Percentiles rank a stretch among this genome's conserved stretches.
phyloP scores from a whole-genome alignment of 495 filamentous ascomycete species.

The Podospora anserina region DNA sequence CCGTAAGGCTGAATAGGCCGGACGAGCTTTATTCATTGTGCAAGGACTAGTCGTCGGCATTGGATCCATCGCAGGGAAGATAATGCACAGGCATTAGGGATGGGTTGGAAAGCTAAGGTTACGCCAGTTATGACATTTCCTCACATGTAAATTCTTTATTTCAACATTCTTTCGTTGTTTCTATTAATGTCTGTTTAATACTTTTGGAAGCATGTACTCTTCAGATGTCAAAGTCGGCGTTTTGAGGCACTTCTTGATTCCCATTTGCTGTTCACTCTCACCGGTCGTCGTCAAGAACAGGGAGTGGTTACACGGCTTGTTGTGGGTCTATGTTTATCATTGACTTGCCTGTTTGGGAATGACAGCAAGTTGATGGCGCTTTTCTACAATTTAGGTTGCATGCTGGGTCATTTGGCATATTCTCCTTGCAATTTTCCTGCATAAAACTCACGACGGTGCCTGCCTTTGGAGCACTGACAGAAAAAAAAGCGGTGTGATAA shows the following conservation, averaged over 20 bases:
- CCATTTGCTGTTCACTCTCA: not conserved
- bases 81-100: not conserved
- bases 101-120: not conserved
- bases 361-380: not conserved
- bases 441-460: not conserved
- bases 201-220: not conserved
- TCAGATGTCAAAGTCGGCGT: not conserved
- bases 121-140: constrained; percentile 6
- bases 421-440: not conserved
- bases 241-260: not conserved
- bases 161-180: not conserved
- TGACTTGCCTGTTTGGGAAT: not conserved
- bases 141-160: not conserved
- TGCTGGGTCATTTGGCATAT: not conserved
- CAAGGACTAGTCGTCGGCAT: not conserved
- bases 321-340: not conserved
- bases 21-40: not conserved
- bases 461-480: not conserved
- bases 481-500: not conserved
- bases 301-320: not conserved
- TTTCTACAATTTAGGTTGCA: not conserved
- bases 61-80: not conserved
- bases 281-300: not conserved
- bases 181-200: not conserved
- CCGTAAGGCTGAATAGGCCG: not conserved